Evolutionary conservation across 2,329 filamentous ascomycete species (phyloP).

Genomic region (Rhytidhysteron rufulum): DNA sequence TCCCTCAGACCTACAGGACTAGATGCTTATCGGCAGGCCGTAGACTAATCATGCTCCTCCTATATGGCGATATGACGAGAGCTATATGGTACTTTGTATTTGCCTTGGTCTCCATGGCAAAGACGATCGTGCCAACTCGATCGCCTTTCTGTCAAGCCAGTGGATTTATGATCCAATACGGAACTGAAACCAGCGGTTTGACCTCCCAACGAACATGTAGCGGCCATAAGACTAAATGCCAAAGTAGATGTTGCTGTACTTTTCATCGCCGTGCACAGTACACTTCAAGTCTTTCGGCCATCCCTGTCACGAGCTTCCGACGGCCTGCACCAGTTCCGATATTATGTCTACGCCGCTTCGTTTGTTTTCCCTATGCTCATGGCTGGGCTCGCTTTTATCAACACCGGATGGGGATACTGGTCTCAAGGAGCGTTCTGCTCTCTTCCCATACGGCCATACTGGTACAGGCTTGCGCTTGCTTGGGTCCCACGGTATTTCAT

Average conservation of each 20-base stretch:
- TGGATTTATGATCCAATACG: constrained; percentile 64
- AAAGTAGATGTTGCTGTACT: constrained; percentile 62
- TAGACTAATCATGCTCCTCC: constrained; percentile 70
- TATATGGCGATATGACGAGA: constrained; percentile 69
- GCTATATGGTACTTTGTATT: constrained; percentile 65
- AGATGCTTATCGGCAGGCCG: too few relatives aligned
- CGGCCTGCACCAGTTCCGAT: constrained; percentile 66
- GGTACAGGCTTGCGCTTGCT: constrained; percentile 64
- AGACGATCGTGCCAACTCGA: constrained; percentile 48
- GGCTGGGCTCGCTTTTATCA: constrained; percentile 61
- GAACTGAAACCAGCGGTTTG: constrained; percentile 62
- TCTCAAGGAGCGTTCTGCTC: constrained; percentile 67
- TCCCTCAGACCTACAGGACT: constrained; percentile 4
- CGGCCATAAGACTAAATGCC: constrained; percentile 1
- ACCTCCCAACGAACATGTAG: constrained; percentile 7
- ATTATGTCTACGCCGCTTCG: constrained; percentile 56
- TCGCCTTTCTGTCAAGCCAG: constrained; percentile 63
- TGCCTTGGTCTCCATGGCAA: constrained; percentile 55
- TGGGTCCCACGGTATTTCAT: constrained; percentile 75
- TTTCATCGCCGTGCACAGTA: constrained; percentile 70
- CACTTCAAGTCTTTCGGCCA: constrained; percentile 66
- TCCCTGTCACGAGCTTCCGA: constrained; percentile 45
- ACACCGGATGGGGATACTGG: constrained; percentile 52
- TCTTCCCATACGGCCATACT: constrained; percentile 62
- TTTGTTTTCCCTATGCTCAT: constrained; percentile 57